Evolutionary conservation across 1,284 basidiomycete species (phyloP).

Genomic region (Calocybe gambosa): DNA sequence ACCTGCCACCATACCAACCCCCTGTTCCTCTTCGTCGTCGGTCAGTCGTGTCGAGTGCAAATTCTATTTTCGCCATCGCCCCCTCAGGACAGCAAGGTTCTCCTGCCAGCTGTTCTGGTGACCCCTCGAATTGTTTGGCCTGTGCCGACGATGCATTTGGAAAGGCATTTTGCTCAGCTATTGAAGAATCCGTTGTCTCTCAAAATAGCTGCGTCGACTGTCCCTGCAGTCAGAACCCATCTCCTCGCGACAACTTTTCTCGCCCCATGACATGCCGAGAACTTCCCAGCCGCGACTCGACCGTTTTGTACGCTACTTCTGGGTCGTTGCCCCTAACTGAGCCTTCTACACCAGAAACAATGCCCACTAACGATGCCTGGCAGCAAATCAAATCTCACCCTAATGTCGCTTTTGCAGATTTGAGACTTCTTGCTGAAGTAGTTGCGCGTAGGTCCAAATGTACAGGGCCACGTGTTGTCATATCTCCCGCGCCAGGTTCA

Average conservation of each 20-base stretch:
- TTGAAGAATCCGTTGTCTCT: slow-evolving; percentile 53
- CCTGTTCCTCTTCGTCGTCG: slow-evolving; percentile 69
- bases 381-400: slow-evolving; percentile 83
- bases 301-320: slow-evolving; percentile 8
- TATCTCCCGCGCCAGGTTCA: slow-evolving; percentile 52
- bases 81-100: slow-evolving; percentile 16
- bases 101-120: slow-evolving; percentile 34
- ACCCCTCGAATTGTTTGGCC: slow-evolving; percentile 63
- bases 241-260: slow-evolving; percentile 21
- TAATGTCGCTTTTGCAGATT: slow-evolving; percentile 77
- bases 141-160: slow-evolving; percentile 80
- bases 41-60: slow-evolving; percentile 29
- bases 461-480: slow-evolving; percentile 62
- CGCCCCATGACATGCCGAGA: slow-evolving; percentile 12
- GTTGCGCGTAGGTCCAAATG: slow-evolving; percentile 80
- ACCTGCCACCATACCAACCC: slow-evolving; percentile 71
- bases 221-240: slow-evolving; percentile 29
- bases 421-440: slow-evolving; percentile 80
- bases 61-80: slow-evolving; percentile 45
- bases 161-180: slow-evolving; percentile 79
- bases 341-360: slow-evolving; percentile 40
- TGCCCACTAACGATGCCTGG: slow-evolving; percentile 84
- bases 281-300: slow-evolving; percentile 13
- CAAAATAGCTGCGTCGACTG: slow-evolving; percentile 49
- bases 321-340: slow-evolving; percentile 2